Percentiles rank a stretch among this genome's conserved stretches.
Evolutionary conservation across 2,329 filamentous ascomycete species (phyloP).

Genomic region (Rhinocladiella similis): DNA sequence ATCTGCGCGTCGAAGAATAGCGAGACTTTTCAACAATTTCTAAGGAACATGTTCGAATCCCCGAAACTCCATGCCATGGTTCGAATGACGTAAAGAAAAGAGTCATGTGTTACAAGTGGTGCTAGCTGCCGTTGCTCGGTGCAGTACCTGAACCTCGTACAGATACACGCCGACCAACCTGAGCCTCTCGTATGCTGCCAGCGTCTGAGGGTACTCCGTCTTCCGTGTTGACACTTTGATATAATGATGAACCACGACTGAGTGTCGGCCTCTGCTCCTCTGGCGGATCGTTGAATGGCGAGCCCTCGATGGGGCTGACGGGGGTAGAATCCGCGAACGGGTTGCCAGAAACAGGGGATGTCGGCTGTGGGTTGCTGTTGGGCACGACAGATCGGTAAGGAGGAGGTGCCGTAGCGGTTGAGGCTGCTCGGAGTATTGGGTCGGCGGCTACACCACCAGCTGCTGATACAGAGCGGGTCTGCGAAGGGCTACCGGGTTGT

Average conservation of each 20-base stretch:
- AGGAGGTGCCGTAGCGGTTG: slow-evolving; percentile 28
- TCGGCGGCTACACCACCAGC: slow-evolving; percentile 7
- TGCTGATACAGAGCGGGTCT: slow-evolving; percentile 7
- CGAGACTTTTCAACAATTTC: background rate
- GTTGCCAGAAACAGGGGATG: slow-evolving; percentile 15
- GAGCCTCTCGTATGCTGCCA: slow-evolving; percentile 26
- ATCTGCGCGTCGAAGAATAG: background rate
- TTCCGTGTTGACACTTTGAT: slow-evolving; percentile 22
- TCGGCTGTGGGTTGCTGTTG: slow-evolving; percentile 1
- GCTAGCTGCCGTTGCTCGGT: background rate
- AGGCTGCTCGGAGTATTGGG: slow-evolving; percentile 24
- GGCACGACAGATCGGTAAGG: slow-evolving; percentile 21
- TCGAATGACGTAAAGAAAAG: background rate
- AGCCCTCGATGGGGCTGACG: slow-evolving; percentile 27
- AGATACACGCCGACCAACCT: slow-evolving; percentile 26
- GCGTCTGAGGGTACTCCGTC: slow-evolving; percentile 21
- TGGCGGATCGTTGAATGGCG: slow-evolving; percentile 28
- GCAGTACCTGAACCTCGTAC: slow-evolving; percentile 9
- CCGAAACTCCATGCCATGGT: slow-evolving; percentile 4
- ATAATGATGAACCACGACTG: slow-evolving; percentile 25
- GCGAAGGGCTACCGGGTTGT: slow-evolving; percentile 13
- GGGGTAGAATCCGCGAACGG: slow-evolving; percentile 27
- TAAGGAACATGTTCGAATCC: background rate
- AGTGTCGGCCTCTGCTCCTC: slow-evolving; percentile 14
- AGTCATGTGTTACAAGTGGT: background rate